These are phyloP conservation scores for Chrysopogon serrulatus DNA, from an alignment of 176 grass and related monocot species.

Conservation along the genomic window DNA sequence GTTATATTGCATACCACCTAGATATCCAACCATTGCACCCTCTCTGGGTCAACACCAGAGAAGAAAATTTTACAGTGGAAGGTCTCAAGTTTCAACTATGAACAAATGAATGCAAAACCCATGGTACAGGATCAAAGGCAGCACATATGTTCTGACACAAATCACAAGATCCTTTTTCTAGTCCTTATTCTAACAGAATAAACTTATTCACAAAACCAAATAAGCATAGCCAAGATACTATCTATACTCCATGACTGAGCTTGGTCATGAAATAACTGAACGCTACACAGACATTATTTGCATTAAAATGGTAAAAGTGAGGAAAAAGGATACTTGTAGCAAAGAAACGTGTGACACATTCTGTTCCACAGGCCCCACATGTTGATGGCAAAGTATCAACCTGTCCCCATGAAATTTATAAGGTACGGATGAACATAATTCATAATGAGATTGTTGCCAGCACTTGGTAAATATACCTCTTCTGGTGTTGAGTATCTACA, in stretches of 20 bases:
- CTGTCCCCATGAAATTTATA: slow-evolving; percentile 46
- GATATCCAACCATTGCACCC: not conserved
- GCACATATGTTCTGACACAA: not conserved
- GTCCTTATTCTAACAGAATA: not conserved
- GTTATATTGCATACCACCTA: not conserved
- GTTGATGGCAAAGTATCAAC: slow-evolving; percentile 88
- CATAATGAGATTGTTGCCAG: not conserved
- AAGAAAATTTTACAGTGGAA: not conserved
- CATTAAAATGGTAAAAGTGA: not conserved
- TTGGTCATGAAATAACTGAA: not conserved
- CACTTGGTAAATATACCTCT: slow-evolving; percentile 53
- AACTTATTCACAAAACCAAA: slow-evolving; percentile 10
- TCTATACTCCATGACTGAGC: not conserved
- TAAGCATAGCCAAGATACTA: not conserved
- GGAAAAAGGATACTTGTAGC: slow-evolving; percentile 75
- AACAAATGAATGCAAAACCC: not conserved
- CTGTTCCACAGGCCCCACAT: slow-evolving; percentile 74
- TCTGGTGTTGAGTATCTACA: slow-evolving; percentile 90
- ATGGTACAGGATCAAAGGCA: not conserved
- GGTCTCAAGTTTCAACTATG: not conserved
- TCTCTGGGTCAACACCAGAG: not conserved
- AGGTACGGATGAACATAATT: not conserved
- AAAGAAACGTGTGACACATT: slow-evolving; percentile 72
- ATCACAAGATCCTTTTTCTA: not conserved
- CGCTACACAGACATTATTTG: not conserved